Base-by-base conservation (phyloP, 2,329 filamentous ascomycete genomes). In the Helminthosporium solani region DNA sequence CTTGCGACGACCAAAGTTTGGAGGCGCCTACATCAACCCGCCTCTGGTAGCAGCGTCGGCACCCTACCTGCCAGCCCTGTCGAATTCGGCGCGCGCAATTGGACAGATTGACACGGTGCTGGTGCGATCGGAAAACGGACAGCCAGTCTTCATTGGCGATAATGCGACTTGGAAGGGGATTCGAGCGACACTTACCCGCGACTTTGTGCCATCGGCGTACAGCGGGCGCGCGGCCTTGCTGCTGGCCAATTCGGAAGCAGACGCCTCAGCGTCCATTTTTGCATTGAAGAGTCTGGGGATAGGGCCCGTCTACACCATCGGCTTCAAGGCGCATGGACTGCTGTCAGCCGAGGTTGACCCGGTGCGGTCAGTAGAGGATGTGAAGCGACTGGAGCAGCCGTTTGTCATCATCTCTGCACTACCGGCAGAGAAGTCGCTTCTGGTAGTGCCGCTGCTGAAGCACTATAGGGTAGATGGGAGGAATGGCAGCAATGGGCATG, bases 161-260 rank as follows among this genome's bases (percentile, higher is more conserved):
- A 95, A 95, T 56, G 86, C 88, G 9, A 84, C 84, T 12, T 94
- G 89, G 88, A 90, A 89, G 67, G 89, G 88, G 1, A 92, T 95
- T 46, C 78, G 90, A 38, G 86, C 87, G 42, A 90, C 88, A 0
- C 75, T 95, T 47, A 94, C 86, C 3, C 81, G 87, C 18, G 88
- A 95, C 58, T 84, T 91, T 56, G 87, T 90, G 0, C 88, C 89
- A 0, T 90, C 87, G 3, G 88, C 89, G 1, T 95, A 92, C 67
- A 81, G 81, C 54, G 85, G 83, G 33, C 83, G 88, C 38, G 83
- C 87, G 3, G 88, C 88, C 2, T 81, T 95, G 35, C 80, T 95
- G 12, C 73, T 95, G 9, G 87, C 87, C 7, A 85, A 81, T 15
- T 83, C 81, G 0, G 81, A 87, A 33, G 83, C 88, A 45, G 87